Evolutionary conservation across 495 filamentous ascomycete species (phyloP), one percentile per base, ranked within the genome.

Genomic region (Clohesyomyces aquaticus): DNA sequence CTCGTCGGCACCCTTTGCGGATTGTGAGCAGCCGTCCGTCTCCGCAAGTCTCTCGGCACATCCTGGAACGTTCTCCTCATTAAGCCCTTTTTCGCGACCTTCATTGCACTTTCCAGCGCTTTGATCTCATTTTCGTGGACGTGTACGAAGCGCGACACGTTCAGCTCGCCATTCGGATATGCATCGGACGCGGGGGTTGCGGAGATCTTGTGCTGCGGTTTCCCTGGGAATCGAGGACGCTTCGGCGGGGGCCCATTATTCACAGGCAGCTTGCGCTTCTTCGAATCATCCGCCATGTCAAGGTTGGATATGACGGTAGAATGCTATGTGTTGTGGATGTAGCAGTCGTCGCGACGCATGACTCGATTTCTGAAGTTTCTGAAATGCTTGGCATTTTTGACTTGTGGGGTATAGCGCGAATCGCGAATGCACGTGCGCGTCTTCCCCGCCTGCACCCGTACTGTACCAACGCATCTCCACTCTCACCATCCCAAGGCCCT

Each of bases 1-100:
- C 89, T 79, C 69, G 85, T 89, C 25, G 94, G 94, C n/a, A 98
- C 87, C 54, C 86, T 83, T 76, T 95, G 96, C 45, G 89, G 88
- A 84, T 98, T 96, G 74, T 98, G 94, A 73, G 91, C 95, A 21
- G 92, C 94, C 0, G 94, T 96, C 65, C 94, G 81, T 56, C 94
- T 80, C 49, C 94, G 79, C 83, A 98, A 77, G 48, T 87, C 84
- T 61, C 90, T 83, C 0, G 94, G 94, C 14, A 98, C 89, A 59
- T 87, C 80, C 75, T 98, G 94, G 70, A 97, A 97, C 11, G 92
- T 92, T 55, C 94, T 81, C 43, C 81, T 86, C 3, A 83, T 85
- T 61, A 87, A 78, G 9, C 80, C 80, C 45, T 81, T 81, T 69
- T 87, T 93, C 27, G 89, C 87, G 49, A 82, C 82, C 58, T 81